Evolutionary conservation across 1,139 yeast genomes (phyloP).

Genomic region (Zygosaccharomyces sapae): DNA sequence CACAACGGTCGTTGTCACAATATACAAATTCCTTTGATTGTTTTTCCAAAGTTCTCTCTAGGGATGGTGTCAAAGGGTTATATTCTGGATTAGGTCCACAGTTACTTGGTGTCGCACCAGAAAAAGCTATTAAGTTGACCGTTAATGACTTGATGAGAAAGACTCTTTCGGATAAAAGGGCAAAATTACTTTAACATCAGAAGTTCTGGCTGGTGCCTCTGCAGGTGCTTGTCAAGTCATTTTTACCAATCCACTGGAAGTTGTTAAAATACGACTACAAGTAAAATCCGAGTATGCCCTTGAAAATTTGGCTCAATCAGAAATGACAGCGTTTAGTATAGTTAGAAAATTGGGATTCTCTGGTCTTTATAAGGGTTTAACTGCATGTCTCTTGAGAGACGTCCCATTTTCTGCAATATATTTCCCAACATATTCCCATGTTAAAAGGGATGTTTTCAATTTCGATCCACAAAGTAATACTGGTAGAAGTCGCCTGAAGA

Average conservation of each 20-base stretch:
- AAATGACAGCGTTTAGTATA: constrained; percentile 63
- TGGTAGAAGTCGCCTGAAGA: constrained; percentile 51
- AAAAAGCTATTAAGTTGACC: constrained; percentile 93
- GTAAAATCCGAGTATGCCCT: constrained; percentile 70
- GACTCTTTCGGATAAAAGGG: constrained; percentile 57
- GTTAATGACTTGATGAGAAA: constrained; percentile 87
- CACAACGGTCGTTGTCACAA: constrained; percentile 64
- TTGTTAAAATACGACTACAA: constrained; percentile 91
- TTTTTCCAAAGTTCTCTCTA: constrained; percentile 65
- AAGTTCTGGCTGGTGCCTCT: constrained; percentile 80
- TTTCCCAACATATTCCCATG: constrained; percentile 94
- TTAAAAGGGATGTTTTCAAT: constrained; percentile 75
- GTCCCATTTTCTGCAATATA: constrained; percentile 96
- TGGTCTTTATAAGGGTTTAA: constrained; percentile 88
- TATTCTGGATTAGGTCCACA: constrained; percentile 95
- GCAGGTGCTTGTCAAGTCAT: constrained; percentile 98
- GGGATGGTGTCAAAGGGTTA: constrained; percentile 84
- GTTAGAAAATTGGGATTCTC: constrained; percentile 73
- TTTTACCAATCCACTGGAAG: constrained; percentile 93
- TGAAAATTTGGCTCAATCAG: constrained; percentile 28
- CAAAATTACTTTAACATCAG: constrained; percentile 63
- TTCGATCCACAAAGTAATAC: constrained; percentile 64
- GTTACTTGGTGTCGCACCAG: constrained; percentile 95
- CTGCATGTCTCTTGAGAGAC: constrained; percentile 89
- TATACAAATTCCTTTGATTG: constrained; percentile 86